Percentiles rank a stretch among this genome's conserved stretches.
Evolutionary conservation across 345 rosid genomes (phyloP).

Genomic region (Fremontodendron californicum): DNA sequence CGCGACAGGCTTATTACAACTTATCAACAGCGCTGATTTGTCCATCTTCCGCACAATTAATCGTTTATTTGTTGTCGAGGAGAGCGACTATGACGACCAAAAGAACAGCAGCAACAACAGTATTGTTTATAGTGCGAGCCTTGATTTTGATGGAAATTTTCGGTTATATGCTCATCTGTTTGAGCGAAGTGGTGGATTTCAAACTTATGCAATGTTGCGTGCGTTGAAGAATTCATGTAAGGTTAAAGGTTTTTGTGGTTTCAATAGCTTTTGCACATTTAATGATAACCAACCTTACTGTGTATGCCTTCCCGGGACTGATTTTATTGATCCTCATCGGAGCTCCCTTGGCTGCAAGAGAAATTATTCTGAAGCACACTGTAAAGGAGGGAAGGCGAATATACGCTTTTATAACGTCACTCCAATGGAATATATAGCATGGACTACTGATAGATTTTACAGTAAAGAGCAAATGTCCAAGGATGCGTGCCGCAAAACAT

Average conservation of each 20-base stretch:
- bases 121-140: not conserved
- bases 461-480: not conserved
- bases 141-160: conserved; percentile 14
- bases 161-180: not conserved
- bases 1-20: not conserved
- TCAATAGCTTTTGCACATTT: conserved; percentile 8
- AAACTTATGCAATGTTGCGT: not conserved
- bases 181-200: not conserved
- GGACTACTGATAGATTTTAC: not conserved
- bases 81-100: not conserved
- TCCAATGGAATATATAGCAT: not conserved
- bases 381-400: not conserved
- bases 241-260: conserved; percentile 2
- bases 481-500: not conserved
- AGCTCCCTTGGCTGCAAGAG: conserved; percentile 7
- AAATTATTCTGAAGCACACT: conserved; percentile 8
- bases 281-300: not conserved
- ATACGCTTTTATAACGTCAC: not conserved
- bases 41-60: not conserved
- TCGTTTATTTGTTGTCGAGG: not conserved
- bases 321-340: not conserved
- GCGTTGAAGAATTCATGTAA: not conserved
- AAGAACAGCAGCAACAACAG: not conserved
- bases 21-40: not conserved
- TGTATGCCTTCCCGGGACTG: not conserved